Evolutionary conservation across 2,329 filamentous ascomycete species (phyloP).

Genomic region (Dendrostoma leiphaemia): DNA sequence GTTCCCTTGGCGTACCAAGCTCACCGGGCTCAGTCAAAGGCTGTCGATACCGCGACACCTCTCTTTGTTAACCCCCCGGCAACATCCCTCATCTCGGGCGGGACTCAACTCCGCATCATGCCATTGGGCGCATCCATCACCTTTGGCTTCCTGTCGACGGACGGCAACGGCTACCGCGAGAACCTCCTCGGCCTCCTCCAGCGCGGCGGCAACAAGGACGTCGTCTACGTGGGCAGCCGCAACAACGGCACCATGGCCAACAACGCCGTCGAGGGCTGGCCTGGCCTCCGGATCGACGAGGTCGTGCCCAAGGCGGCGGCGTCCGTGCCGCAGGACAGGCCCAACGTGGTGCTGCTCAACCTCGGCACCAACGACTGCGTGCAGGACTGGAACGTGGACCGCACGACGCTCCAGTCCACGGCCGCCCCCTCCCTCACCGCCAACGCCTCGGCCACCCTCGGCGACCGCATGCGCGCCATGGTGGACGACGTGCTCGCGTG

Average conservation of each 20-base stretch:
- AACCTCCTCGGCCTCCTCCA: slow-evolving; percentile 30
- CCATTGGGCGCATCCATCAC: slow-evolving; percentile 44
- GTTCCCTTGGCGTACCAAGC: slow-evolving; percentile 7
- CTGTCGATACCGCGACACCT: background rate
- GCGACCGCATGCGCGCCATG: slow-evolving; percentile 33
- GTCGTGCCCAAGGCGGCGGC: slow-evolving; percentile 32
- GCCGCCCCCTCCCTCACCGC: slow-evolving; percentile 5
- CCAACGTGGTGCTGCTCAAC: slow-evolving; percentile 41
- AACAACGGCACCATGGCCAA: slow-evolving; percentile 37
- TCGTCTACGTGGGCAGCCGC: slow-evolving; percentile 41
- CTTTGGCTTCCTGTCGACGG: slow-evolving; percentile 33
- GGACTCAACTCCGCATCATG: slow-evolving; percentile 39
- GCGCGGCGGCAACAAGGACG: slow-evolving; percentile 29
- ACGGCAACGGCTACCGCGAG: slow-evolving; percentile 39
- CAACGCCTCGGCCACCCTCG: slow-evolving; percentile 20
- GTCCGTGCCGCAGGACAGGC: slow-evolving; percentile 31
- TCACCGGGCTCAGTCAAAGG: background rate
- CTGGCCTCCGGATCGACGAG: slow-evolving; percentile 38
- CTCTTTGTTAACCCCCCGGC: slow-evolving; percentile 4
- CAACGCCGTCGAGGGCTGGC: slow-evolving; percentile 45
- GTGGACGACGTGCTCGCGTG: slow-evolving; percentile 32
- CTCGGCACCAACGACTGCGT: slow-evolving; percentile 43
- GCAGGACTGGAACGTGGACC: slow-evolving; percentile 29
- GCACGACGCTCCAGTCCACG: background rate
- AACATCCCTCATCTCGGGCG: slow-evolving; percentile 16